Evolutionary conservation across 345 rosid species (phyloP).

Genomic region (Nephelium lappaceum): DNA sequence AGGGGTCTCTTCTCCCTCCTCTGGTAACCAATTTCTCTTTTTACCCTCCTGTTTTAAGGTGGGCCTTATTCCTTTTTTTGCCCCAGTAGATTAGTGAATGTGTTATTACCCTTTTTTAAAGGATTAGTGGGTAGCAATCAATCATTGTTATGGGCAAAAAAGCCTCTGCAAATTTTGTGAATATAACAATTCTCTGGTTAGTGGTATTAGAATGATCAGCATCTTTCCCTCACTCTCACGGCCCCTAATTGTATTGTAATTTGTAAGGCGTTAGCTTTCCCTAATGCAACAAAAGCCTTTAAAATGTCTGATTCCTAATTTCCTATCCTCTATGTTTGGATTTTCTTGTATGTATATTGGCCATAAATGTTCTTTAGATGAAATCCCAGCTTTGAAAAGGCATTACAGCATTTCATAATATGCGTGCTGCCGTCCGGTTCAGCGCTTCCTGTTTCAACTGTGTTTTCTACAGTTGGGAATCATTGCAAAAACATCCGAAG

Average conservation of each 20-base stretch:
- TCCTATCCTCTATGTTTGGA: background rate
- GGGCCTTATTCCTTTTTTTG: constrained; percentile 37
- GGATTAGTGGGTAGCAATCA: constrained; percentile 36
- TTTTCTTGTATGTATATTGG: too few relatives aligned
- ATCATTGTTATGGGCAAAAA: constrained; percentile 48
- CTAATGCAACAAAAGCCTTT: constrained; percentile 8
- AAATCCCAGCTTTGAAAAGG: too few relatives aligned
- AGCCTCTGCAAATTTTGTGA: constrained; percentile 55
- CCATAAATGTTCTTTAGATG: too few relatives aligned
- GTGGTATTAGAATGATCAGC: constrained; percentile 15
- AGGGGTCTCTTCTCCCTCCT: constrained; percentile 46
- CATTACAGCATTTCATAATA: too few relatives aligned
- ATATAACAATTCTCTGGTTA: constrained; percentile 35
- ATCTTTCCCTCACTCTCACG: constrained; percentile 7
- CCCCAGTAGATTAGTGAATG: constrained; percentile 57
- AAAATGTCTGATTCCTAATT: background rate
- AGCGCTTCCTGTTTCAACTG: too few relatives aligned
- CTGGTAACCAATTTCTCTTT: constrained; percentile 21
- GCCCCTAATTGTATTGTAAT: constrained; percentile 5
- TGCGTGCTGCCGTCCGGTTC: too few relatives aligned
- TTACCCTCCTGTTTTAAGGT: constrained; percentile 34
- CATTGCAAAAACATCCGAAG: too few relatives aligned
- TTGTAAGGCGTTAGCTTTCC: background rate
- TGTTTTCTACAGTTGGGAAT: too few relatives aligned
- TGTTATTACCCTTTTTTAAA: constrained; percentile 43